These are phyloP conservation scores for Torrubiella hemipterigena DNA, from an alignment of 2,329 filamentous ascomycete species.

Conservation along the genomic window DNA sequence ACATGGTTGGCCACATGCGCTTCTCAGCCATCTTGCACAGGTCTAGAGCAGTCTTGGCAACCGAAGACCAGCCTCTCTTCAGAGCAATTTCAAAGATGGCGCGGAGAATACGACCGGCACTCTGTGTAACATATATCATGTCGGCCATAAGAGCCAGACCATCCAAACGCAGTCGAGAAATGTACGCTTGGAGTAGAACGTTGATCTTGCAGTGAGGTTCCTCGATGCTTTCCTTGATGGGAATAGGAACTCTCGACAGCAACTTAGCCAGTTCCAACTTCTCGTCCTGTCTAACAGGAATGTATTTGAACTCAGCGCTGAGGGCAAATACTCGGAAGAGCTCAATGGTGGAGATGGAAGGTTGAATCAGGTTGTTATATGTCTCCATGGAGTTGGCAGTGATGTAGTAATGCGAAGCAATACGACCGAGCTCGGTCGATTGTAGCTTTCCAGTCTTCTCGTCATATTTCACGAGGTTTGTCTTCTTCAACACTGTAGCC, in stretches of 20 bases:
- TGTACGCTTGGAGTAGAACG: constrained; percentile 90
- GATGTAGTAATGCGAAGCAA: constrained; percentile 98
- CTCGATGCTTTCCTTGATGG: constrained; percentile 94
- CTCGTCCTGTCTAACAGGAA: constrained; percentile 93
- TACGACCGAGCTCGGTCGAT: constrained; percentile 85
- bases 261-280: constrained; percentile 93
- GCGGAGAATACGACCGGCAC: constrained; percentile 86
- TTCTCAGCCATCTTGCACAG: constrained; percentile 99
- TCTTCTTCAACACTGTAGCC: constrained; percentile 74
- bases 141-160: constrained; percentile 95
- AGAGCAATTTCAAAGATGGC: constrained; percentile 96
- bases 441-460: constrained; percentile 83
- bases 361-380: constrained; percentile 91
- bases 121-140: constrained; percentile 97
- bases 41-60: constrained; percentile 83
- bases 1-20: constrained; percentile 99
- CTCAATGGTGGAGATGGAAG: constrained; percentile 85
- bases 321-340: constrained; percentile 93
- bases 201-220: constrained; percentile 98
- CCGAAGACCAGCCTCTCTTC: constrained; percentile 90
- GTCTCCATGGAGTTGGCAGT: constrained; percentile 93
- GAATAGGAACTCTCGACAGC: constrained; percentile 79
- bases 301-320: constrained; percentile 98
- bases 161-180: constrained; percentile 86
- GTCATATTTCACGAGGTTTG: constrained; percentile 87